Percentiles rank a stretch among this genome's conserved stretches.
These are phyloP conservation scores for Phytopythium boreale DNA, from an alignment of 352 stramenopile genomes.

Conservation along the genomic window DNA sequence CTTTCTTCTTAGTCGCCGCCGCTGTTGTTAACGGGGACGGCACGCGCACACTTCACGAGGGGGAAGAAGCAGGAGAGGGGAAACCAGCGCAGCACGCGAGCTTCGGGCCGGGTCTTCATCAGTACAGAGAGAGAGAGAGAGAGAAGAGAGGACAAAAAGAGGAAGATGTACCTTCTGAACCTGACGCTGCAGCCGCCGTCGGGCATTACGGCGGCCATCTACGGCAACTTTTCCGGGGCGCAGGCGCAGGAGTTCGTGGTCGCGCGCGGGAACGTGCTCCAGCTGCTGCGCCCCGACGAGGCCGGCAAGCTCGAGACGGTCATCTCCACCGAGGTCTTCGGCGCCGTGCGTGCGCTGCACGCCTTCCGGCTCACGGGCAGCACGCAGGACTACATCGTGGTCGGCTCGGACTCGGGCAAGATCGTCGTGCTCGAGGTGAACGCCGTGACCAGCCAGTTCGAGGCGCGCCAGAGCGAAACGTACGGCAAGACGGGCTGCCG, in stretches of 20 bases:
- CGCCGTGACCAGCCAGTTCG: constrained; percentile 61
- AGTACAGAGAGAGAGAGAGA: neutral
- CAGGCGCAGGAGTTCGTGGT: constrained; percentile 96
- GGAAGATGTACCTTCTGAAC: constrained; percentile 84
- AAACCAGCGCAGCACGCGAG: neutral
- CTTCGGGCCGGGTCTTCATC: neutral
- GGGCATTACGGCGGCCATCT: constrained; percentile 79
- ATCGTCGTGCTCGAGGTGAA: constrained; percentile 96
- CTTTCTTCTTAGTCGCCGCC: neutral
- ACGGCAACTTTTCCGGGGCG: constrained; percentile 90
- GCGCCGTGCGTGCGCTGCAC: constrained; percentile 90
- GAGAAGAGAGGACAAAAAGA: neutral
- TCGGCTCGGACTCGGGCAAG: constrained; percentile 96
- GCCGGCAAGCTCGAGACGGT: constrained; percentile 72
- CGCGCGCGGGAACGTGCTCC: constrained; percentile 90
- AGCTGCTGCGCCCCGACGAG: constrained; percentile 89
- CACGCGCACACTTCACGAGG: too few relatives aligned
- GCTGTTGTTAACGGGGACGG: neutral
- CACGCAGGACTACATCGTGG: constrained; percentile 94
- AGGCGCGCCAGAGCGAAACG: constrained; percentile 91
- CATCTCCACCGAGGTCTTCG: constrained; percentile 87
- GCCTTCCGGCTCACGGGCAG: constrained; percentile 86
- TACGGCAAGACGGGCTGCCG: constrained; percentile 97
- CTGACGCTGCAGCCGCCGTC: constrained; percentile 84
- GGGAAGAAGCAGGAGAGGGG: neutral